These are phyloP conservation scores for Spizellomyces sp. DNA, from an alignment of 192 early-diverging fungal species.

Conservation along the genomic window DNA sequence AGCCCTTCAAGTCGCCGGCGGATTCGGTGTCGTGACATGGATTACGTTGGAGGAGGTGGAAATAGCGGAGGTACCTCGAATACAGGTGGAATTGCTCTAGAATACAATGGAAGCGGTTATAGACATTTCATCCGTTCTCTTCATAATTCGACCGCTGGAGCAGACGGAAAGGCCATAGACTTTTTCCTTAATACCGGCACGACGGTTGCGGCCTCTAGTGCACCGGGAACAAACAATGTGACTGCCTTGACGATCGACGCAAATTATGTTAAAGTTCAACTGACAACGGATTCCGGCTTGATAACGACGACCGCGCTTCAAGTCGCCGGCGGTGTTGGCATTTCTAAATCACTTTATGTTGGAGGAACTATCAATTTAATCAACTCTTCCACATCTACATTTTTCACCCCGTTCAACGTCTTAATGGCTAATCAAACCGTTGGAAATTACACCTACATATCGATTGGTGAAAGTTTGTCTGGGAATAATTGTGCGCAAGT, in stretches of 20 bases:
- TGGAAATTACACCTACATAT: too few relatives aligned
- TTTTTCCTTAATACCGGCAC: neutral
- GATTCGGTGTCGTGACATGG: neutral
- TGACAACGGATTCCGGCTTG: neutral
- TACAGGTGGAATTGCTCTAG: neutral
- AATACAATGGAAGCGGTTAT: conserved; percentile 1
- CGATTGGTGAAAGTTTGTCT: too few relatives aligned
- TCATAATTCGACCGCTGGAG: too few relatives aligned
- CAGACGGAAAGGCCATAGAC: too few relatives aligned
- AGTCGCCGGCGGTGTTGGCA: neutral
- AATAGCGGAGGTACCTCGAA: neutral
- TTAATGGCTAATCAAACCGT: too few relatives aligned
- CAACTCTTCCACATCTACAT: neutral
- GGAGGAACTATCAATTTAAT: neutral
- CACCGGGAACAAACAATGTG: neutral
- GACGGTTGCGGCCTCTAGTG: neutral
- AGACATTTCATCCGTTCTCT: neutral
- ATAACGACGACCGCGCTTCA: neutral
- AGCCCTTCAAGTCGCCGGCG: neutral
- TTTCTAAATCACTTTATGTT: conserved; percentile 2
- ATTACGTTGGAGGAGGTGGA: neutral
- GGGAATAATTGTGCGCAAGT: too few relatives aligned
- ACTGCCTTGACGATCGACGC: neutral
- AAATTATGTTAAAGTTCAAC: neutral
- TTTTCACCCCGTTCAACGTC: too few relatives aligned